Evolutionary conservation across 2,329 filamentous ascomycete species (phyloP).

Genomic region (Colletotrichum limetticola): DNA sequence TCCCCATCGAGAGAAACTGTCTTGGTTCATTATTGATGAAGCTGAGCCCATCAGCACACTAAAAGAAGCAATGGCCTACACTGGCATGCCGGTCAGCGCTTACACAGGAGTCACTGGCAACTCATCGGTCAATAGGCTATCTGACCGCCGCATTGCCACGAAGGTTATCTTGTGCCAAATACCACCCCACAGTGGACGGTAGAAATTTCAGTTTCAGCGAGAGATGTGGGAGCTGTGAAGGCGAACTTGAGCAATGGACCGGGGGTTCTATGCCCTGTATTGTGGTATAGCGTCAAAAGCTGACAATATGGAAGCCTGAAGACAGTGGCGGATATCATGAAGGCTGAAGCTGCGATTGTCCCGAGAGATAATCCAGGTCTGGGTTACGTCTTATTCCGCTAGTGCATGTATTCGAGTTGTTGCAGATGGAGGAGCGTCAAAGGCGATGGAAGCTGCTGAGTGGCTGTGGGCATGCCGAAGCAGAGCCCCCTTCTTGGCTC

Average conservation of each 20-base stretch:
- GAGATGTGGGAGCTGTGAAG: not conserved
- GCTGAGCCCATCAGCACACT: not conserved
- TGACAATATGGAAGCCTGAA: not conserved
- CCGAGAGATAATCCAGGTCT: too few species aligned
- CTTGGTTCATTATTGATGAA: not conserved
- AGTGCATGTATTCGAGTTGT: not conserved
- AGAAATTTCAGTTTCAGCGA: not conserved
- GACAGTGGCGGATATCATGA: not conserved
- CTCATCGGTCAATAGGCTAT: not conserved
- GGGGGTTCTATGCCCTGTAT: not conserved
- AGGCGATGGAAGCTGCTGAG: not conserved
- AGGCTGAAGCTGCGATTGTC: not conserved
- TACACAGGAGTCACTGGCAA: not conserved
- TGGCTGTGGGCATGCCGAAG: not conserved
- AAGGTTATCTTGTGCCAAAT: not conserved
- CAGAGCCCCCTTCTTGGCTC: slow-evolving; percentile 28
- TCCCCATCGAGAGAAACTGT: not conserved
- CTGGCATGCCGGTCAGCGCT: not conserved
- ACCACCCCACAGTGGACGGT: not conserved
- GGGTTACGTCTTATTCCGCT: too few species aligned
- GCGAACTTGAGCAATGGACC: not conserved
- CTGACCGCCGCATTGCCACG: not conserved
- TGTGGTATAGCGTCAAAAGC: not conserved
- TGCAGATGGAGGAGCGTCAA: not conserved
- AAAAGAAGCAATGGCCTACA: not conserved